Evolutionary conservation across 345 rosid genomes (phyloP).

Genomic region (Anacardium occidentale): DNA sequence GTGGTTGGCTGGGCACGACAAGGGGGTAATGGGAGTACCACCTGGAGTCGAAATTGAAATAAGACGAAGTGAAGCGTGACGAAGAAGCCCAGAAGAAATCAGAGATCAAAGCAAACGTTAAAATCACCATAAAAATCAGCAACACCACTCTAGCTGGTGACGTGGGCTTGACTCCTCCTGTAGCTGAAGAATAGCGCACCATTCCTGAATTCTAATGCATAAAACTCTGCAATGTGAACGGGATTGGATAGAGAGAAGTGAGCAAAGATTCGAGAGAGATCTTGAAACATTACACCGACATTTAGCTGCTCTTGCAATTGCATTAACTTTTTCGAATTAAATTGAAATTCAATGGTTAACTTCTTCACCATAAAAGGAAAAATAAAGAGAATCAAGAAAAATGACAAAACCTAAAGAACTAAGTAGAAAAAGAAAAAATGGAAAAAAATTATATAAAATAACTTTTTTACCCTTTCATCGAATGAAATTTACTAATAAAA

Average conservation of each 20-base stretch:
- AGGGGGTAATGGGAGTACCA: constrained; percentile 22
- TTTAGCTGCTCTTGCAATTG: too few relatives aligned
- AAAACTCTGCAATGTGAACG: not conserved
- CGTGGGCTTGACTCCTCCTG: constrained; percentile 47
- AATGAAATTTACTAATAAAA: too few relatives aligned
- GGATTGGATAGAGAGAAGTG: not conserved
- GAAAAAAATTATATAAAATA: too few relatives aligned
- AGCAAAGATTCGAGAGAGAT: too few relatives aligned
- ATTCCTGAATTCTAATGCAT: not conserved
- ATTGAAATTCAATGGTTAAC: too few relatives aligned
- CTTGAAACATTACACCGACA: too few relatives aligned
- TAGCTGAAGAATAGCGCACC: constrained; percentile 1
- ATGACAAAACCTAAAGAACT: too few relatives aligned
- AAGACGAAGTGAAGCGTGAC: constrained; percentile 43
- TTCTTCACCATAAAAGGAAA: too few relatives aligned
- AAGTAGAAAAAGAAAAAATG: too few relatives aligned
- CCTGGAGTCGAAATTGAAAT: constrained; percentile 22
- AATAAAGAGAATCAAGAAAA: too few relatives aligned
- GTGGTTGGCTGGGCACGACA: constrained; percentile 21
- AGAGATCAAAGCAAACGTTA: constrained; percentile 61
- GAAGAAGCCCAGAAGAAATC: constrained; percentile 90
- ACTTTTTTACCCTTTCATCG: too few relatives aligned
- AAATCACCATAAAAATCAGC: constrained; percentile 36
- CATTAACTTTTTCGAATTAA: too few relatives aligned
- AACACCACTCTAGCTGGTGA: constrained; percentile 47